Percentiles rank a stretch among this genome's conserved stretches.
Evolutionary conservation across 2,329 filamentous ascomycete genomes (phyloP).

Genomic region (Hypoxylon sp.): DNA sequence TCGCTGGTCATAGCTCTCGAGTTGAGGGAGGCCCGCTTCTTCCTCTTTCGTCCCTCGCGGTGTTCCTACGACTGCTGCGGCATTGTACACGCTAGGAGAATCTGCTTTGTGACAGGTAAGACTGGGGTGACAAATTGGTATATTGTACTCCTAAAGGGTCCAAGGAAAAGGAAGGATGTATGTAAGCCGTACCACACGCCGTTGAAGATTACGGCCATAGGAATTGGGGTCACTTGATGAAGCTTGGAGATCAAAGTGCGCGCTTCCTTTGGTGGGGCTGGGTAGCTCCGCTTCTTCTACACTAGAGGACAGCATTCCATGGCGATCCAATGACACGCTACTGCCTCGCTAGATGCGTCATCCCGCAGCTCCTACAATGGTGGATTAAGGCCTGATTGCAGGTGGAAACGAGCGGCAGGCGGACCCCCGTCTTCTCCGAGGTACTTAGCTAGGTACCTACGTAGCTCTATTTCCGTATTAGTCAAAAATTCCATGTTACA

Average conservation of each 20-base stretch:
- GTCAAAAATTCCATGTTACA: conserved; percentile 1
- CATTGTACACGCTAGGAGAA: conserved; percentile 34
- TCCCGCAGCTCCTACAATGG: conserved; percentile 17
- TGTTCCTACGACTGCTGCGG: conserved; percentile 36
- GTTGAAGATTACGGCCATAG: conserved; percentile 7
- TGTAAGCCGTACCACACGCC: conserved; percentile 20
- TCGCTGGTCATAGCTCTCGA: conserved; percentile 40
- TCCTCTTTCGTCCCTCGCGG: conserved; percentile 39
- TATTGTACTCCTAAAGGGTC: neutral
- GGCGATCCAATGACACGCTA: conserved; percentile 24
- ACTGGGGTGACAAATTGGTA: conserved; percentile 9
- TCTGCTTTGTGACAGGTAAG: neutral
- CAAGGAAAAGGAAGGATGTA: conserved; percentile 7
- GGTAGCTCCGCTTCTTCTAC: neutral
- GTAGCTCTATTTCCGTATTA: neutral
- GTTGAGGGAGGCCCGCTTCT: conserved; percentile 29
- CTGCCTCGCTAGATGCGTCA: conserved; percentile 32
- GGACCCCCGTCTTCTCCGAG: conserved; percentile 1
- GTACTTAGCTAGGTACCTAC: neutral
- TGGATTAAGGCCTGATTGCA: conserved; percentile 13
- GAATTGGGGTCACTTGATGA: conserved; percentile 28
- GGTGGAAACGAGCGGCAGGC: conserved; percentile 18
- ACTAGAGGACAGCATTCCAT: neutral
- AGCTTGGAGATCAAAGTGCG: conserved; percentile 8
- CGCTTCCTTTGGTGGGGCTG: neutral